These are phyloP conservation scores for Candida coquimbonensis DNA, from an alignment of 805 yeast genomes.

Conservation along the genomic window DNA sequence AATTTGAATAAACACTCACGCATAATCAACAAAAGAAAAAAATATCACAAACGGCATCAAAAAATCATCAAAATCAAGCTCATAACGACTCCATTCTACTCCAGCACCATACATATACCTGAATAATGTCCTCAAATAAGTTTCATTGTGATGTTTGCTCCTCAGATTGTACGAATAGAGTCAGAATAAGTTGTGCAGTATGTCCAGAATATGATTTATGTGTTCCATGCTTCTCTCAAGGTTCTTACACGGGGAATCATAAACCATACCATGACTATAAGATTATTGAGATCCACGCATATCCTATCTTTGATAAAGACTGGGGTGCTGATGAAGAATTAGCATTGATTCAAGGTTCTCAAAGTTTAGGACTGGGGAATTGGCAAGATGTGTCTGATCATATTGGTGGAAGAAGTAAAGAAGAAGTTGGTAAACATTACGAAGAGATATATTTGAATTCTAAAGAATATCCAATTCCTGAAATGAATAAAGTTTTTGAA, in stretches of 20 bases:
- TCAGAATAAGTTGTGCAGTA: slow-evolving; percentile 84
- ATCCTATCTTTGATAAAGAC: slow-evolving; percentile 80
- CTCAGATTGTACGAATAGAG: slow-evolving; percentile 90
- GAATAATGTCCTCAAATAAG: slow-evolving; percentile 24
- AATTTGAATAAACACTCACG: too few species aligned
- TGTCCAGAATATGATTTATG: slow-evolving; percentile 95
- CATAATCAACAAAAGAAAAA: neutral
- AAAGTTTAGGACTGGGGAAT: slow-evolving; percentile 86
- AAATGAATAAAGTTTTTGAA: slow-evolving; percentile 61
- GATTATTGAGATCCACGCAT: slow-evolving; percentile 89
- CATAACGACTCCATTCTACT: neutral
- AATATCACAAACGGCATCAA: neutral
- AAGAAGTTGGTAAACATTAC: slow-evolving; percentile 87
- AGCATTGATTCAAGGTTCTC: slow-evolving; percentile 83
- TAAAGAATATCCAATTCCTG: slow-evolving; percentile 80
- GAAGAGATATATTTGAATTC: slow-evolving; percentile 61
- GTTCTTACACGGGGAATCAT: slow-evolving; percentile 73
- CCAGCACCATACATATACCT: too few species aligned
- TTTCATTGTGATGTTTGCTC: slow-evolving; percentile 95
- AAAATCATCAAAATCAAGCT: neutral
- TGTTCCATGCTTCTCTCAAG: slow-evolving; percentile 93
- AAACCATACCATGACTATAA: slow-evolving; percentile 92
- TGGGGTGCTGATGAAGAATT: slow-evolving; percentile 99
- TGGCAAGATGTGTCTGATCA: slow-evolving; percentile 99
- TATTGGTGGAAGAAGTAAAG: slow-evolving; percentile 86